Percentiles rank a stretch among this genome's conserved stretches.
phyloP scores from a whole-genome alignment of 140 eudicot species.

The Flaveria floridana region DNA sequence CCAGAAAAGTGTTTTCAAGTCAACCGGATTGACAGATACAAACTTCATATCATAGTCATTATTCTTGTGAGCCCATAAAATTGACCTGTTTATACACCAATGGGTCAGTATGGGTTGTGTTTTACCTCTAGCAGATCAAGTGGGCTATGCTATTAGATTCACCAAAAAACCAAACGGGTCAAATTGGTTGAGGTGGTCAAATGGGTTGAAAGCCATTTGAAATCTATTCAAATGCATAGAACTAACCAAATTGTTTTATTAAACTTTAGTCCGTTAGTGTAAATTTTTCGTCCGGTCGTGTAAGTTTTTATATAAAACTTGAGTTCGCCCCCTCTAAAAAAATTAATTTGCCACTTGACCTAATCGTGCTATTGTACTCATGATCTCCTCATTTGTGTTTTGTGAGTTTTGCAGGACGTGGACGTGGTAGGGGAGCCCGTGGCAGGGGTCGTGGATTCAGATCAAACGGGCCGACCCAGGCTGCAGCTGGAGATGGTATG shows the following conservation, averaged over 20 bases:
- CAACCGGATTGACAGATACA: not conserved
- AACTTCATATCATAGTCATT: not conserved
- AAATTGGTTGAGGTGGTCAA: no score
- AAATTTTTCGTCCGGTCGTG: no score
- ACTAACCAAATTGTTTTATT: no score
- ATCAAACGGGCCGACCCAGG: conserved; percentile 45
- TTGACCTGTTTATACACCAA: not conserved
- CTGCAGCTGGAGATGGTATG: conserved; percentile 41
- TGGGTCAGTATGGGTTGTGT: not conserved
- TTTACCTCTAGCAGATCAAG: not conserved
- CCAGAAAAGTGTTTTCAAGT: no score
- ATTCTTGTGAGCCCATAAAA: not conserved
- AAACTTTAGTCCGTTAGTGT: no score
- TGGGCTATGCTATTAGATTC: not conserved
- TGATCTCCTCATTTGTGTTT: not conserved
- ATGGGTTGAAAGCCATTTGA: no score
- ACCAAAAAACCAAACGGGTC: no score
- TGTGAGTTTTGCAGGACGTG: conserved; percentile 52
- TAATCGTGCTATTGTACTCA: not conserved
- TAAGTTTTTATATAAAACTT: no score
- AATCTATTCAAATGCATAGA: no score
- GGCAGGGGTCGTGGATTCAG: conserved; percentile 75
- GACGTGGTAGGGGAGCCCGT: conserved; percentile 65
- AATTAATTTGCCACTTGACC: no score
- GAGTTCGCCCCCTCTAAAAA: no score